Conservation (phyloP, 108 stramenopile species). For the Skeletonema potamos region DNA sequence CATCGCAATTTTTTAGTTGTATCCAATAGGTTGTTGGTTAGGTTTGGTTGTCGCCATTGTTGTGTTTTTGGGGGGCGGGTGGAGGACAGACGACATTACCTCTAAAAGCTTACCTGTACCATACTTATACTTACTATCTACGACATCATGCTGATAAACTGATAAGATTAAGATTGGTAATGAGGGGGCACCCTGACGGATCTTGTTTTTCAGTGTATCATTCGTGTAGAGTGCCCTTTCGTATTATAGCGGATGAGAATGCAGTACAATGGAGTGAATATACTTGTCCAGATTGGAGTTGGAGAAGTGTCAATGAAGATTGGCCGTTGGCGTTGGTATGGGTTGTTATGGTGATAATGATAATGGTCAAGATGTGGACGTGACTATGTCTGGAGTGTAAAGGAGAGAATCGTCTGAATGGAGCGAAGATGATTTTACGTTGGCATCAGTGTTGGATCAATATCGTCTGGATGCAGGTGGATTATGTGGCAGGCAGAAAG, state of each 20-base stretch:
- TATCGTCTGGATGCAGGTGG: conserved; percentile 33
- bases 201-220: conserved; percentile 48
- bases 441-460: conserved; percentile 16
- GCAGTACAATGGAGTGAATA: conserved; percentile 36
- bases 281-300: conserved; percentile 3
- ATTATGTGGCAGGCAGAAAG: conserved; percentile 21
- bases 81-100: too few relatives aligned
- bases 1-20: too few relatives aligned
- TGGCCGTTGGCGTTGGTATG: conserved; percentile 33
- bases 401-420: conserved; percentile 37
- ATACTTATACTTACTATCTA: too few relatives aligned
- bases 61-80: too few relatives aligned
- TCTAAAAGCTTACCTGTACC: too few relatives aligned
- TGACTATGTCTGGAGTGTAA: conserved; percentile 23
- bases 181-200: conserved; percentile 32
- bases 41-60: too few relatives aligned
- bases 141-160: too few relatives aligned
- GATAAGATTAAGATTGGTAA: conserved; percentile 41
- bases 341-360: conserved; percentile 22
- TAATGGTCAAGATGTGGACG: conserved; percentile 27
- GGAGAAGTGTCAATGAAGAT: background rate
- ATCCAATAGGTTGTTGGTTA: too few relatives aligned
- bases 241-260: conserved; percentile 26
- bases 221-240: conserved; percentile 42
- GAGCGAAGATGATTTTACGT: conserved; percentile 34